Percentiles rank a stretch among this genome's conserved stretches.
Evolutionary conservation across 192 early-diverging fungal genomes (phyloP).

Genomic region (Backusella circina): DNA sequence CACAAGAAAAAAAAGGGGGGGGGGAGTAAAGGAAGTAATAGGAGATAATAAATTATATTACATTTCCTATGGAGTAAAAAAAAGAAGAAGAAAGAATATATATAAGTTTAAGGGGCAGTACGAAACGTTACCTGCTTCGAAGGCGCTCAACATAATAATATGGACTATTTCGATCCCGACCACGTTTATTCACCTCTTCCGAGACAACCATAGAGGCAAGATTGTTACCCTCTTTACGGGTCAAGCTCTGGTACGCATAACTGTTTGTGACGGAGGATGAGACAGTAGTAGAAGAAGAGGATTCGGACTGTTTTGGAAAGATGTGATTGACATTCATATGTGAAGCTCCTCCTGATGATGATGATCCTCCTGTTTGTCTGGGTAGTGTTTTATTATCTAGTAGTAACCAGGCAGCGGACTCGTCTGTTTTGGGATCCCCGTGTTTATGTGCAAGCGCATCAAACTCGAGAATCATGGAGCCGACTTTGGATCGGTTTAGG

Average conservation of each 20-base stretch:
- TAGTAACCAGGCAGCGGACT: slow-evolving; percentile 18
- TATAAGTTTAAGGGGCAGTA: neutral
- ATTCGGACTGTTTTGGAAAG: neutral
- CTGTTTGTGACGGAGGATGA: neutral
- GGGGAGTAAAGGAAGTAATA: neutral
- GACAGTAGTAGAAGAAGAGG: neutral
- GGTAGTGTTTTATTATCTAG: slow-evolving; percentile 22
- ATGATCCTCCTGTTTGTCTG: neutral
- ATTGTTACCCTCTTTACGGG: slow-evolving; percentile 15
- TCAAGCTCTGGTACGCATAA: slow-evolving; percentile 12
- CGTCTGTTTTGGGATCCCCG: neutral
- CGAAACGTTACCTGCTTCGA: slow-evolving; percentile 16
- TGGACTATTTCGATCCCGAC: slow-evolving; percentile 27
- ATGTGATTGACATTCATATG: slow-evolving; percentile 3
- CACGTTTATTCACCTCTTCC: neutral
- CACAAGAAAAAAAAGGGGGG: neutral
- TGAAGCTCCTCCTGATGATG: neutral
- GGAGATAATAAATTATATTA: neutral
- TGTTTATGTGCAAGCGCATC: slow-evolving; percentile 24
- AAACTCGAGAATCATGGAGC: slow-evolving; percentile 29
- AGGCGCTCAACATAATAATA: slow-evolving; percentile 32
- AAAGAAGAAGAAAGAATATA: neutral
- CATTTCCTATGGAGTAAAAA: neutral
- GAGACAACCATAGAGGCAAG: neutral
- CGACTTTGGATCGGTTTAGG: slow-evolving; percentile 14